Base-by-base conservation (phyloP, 2,329 filamentous ascomycete species). In the Capronia epimyces region DNA sequence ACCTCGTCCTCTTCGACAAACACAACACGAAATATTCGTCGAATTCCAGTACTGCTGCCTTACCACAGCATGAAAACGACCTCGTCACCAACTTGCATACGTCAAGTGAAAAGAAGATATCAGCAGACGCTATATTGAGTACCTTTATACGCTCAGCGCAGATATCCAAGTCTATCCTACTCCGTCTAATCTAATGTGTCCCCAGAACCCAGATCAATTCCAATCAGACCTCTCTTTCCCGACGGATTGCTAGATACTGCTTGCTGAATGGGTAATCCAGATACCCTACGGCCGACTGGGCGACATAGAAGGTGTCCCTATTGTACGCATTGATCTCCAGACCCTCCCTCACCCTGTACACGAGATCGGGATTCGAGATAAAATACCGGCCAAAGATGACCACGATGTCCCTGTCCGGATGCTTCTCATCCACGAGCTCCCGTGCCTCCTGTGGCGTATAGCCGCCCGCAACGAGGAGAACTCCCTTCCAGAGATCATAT, bases 381-480 rank as follows among this genome's bases (percentile, higher is more conserved):
- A 67, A 76, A 6, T 64, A 64, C 20, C 73, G 60, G 1, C 74
- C 54, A 62, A 75, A 70, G 0, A 60, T 67, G 36, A 75, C 53
- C 15, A 67, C 37, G 12, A 65, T 53, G 36, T 68, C 62, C 39
- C 63, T 52, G 15, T 63, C 61, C 49, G 59, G 58, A 32, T 67
- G 67, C 25, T 61, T 59, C 5, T 43, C 44, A 50, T 69, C 68
- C 1, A 67, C 69, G 0, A 69, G 66, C 37, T 66, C 64, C 31
- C 66, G 60, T 1, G 75, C 73, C 13, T 63, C 65, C 1, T 69
- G 68, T 0, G 67, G 55, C 24, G 64, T 67, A 59, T 71, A 77
- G 1, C 72, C 75, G 41, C 76, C 75, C 1, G 73, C 72, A n/a
- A 80, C 59, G 2, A 82, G 56, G 24, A 82, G 13, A 36, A 34